A percentile compares a stretch with the other conserved stretches of the same genome.
phyloP scores from a whole-genome alignment of 441 rosid species.

The Metrosideros polymorpha region DNA sequence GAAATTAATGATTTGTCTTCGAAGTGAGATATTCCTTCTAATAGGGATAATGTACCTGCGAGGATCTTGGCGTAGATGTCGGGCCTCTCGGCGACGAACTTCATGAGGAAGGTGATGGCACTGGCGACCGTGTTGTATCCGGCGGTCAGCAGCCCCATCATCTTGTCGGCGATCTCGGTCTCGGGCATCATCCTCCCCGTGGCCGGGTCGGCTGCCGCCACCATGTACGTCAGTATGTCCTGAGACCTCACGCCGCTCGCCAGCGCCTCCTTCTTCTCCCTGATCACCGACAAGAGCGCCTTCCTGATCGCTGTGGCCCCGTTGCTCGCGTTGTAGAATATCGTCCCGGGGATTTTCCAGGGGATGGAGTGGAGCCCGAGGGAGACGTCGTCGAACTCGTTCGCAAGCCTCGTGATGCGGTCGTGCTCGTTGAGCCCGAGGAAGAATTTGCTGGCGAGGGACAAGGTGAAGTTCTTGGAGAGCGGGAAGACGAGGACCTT shows the following conservation, averaged over 20 bases:
- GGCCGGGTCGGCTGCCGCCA: neutral
- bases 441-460: conserved; percentile 4
- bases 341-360: neutral
- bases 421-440: neutral
- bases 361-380: conserved; percentile 3
- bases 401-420: neutral
- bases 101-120: conserved; percentile 7
- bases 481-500: neutral
- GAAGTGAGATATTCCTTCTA: neutral
- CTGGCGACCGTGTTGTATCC: conserved; percentile 2
- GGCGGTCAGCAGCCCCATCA: conserved; percentile 7
- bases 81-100: conserved; percentile 3
- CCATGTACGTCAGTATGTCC: conserved; percentile 6
- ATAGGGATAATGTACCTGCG: neutral
- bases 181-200: conserved; percentile 9
- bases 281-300: neutral
- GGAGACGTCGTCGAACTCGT: neutral
- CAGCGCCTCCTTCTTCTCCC: conserved; percentile 4
- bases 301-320: conserved; percentile 2
- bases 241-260: neutral
- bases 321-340: neutral
- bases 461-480: neutral
- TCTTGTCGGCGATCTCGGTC: conserved; percentile 7
- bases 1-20: neutral
- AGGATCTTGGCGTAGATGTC: neutral